Base-by-base conservation (phyloP, 495 filamentous ascomycete species). In the Aspergillus sparsus region DNA sequence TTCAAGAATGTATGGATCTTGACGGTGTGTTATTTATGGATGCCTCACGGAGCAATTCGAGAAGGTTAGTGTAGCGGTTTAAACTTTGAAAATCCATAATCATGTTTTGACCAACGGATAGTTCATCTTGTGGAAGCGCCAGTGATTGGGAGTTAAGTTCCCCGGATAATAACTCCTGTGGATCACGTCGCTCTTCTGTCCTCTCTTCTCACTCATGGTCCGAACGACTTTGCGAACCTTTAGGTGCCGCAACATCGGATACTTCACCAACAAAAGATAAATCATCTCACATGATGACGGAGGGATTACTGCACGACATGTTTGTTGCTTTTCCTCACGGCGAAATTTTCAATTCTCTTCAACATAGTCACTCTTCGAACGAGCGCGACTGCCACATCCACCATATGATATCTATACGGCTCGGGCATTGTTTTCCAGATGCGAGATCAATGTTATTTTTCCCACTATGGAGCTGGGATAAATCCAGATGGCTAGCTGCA, bases 401-500 rank as follows among this genome's bases (percentile, higher is more conserved):
- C 7, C 58, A 64, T 5, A 53, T 21, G 3, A 34, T 62, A 3
- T 35, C 57, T 15, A 33, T 32, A 18, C 57, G 60, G 1, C 60
- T 75, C 7, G 18, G 56, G 0, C 45, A 60, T 7, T 53, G 58
- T 9, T 71, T 87, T 53, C 80, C 84, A 7, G 72, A 72, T n/a
- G 83, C 84, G 5, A 75, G 77, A 44, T 84, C 77, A 46, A 67
- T 85, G 6, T 73, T 83, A 9, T 83, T 86, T 61, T 71, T 85
- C 36, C 86, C 87, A 0, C 66, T 90, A 4, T 89, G 85, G 81
- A 82, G 87, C 61, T 78, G 80, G 49, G 79, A 82, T 41, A 77
- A 80, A 55, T 80, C 83, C 6, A 71, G 83, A 34, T 90, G 87
- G 86, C 85, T 84, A 69, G 77, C 85, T 0, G 85, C 83, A 3